Evolutionary conservation across 2,329 filamentous ascomycete species (phyloP), one percentile per base, ranked within the genome.

Genomic region (Fusarium nelsonii): DNA sequence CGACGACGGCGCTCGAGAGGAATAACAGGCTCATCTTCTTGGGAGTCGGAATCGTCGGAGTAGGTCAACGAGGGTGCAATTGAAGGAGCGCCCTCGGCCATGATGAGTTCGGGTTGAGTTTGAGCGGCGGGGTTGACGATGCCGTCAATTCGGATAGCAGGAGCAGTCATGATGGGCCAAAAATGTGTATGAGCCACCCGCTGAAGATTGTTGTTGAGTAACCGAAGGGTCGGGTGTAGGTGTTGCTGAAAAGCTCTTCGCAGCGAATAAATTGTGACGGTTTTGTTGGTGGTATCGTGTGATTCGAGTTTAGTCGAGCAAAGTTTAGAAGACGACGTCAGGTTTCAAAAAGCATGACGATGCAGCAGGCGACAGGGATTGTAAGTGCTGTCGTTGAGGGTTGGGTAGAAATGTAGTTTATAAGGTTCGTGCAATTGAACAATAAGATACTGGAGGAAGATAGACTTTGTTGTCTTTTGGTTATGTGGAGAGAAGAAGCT

Each of bases 31-130:
- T 82, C 78, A 63, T 85, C 84, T 50, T 88, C 85, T 57, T 85
- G 84, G 60, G 87, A 87, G 70, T 89, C 87, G 28, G 87, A 89
- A 68, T 88, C 85, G 68, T 86, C 87, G 15, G 88, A 90, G 73
- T 87, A 90, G 57, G 87, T 89, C 57, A 90, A 82, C 2, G 88
- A 90, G 2, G 88, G 88, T 1, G 86, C 87, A 48, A 84, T 79
- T 14, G 87, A 89, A 41, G 84, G 82, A 3, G 82, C 66, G 56
- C 82, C 80, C 68, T 85, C 83, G 64, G 83, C 78, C 20, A 84
- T 82, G 36, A 83, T 78, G 74, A 80, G 81, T 69, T 81, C 78
- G 53, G 79, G 71, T 34, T 79, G 75, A 30, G 82, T 77, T 64
- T 81, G 76, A 65, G 79, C 78, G 39, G 83, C 75, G 63, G 81